These are phyloP conservation scores for Vicia faba DNA, from an alignment of 306 rosid genomes.

Conservation along the genomic window DNA sequence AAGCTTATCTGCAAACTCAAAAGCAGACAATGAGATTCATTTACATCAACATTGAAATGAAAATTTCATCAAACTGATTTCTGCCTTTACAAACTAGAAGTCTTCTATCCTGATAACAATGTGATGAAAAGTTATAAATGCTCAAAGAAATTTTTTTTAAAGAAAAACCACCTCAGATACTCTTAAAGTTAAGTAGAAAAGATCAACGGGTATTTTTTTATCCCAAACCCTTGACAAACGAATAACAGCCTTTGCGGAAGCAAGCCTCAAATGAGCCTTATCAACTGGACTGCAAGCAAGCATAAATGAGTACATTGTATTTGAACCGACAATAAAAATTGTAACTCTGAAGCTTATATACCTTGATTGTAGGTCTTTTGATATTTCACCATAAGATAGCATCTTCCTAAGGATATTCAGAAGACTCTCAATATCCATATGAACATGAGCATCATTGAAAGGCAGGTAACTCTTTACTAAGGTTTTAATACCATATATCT, in stretches of 20 bases:
- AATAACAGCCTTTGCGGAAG: constrained; percentile 92
- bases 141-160: background rate
- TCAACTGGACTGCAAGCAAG: constrained; percentile 80
- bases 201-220: constrained; percentile 76
- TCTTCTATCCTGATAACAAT: constrained; percentile 26
- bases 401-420: constrained; percentile 72
- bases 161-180: constrained; percentile 64
- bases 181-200: constrained; percentile 82
- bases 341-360: constrained; percentile 42
- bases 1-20: constrained; percentile 65
- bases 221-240: constrained; percentile 91
- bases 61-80: constrained; percentile 33
- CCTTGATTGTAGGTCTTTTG: constrained; percentile 82
- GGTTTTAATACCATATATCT: constrained; percentile 91
- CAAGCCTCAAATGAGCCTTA: constrained; percentile 88
- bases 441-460: constrained; percentile 91
- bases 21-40: constrained; percentile 42
- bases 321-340: constrained; percentile 30
- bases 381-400: constrained; percentile 81
- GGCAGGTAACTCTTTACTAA: constrained; percentile 91
- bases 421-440: constrained; percentile 65
- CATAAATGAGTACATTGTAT: constrained; percentile 35
- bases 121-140: constrained; percentile 30
- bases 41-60: constrained; percentile 36
- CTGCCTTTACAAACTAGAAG: constrained; percentile 12